Evolutionary conservation across 2,329 filamentous ascomycete genomes (phyloP).

Genomic region (Ophiostoma piceae): DNA sequence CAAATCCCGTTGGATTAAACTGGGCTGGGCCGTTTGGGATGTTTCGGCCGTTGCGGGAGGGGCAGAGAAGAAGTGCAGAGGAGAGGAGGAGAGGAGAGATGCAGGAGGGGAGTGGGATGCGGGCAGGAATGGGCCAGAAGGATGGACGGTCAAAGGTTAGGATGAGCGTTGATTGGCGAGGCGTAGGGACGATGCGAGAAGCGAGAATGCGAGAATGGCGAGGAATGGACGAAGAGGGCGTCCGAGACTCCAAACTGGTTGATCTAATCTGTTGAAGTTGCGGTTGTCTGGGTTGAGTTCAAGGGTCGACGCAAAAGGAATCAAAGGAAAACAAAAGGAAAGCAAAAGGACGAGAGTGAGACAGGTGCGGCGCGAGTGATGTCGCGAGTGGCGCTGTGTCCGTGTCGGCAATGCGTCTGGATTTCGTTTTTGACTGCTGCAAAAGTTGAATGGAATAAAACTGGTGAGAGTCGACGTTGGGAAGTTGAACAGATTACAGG

Average conservation of each 20-base stretch:
- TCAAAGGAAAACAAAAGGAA: no score
- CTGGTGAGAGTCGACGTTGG: background rate
- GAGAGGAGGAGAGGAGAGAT: background rate
- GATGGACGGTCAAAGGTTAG: no score
- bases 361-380: background rate
- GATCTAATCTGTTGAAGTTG: background rate
- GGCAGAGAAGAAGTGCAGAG: background rate
- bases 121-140: background rate
- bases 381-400: no score
- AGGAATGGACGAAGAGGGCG: background rate
- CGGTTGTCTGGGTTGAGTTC: no score
- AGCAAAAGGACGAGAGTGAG: slow-evolving; percentile 3
- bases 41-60: slow-evolving; percentile 21
- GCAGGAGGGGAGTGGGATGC: background rate
- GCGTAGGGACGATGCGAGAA: background rate
- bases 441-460: no score
- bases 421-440: no score
- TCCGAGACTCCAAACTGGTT: background rate
- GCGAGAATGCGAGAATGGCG: no score
- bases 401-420: no score
- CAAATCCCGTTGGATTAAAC: slow-evolving; percentile 19
- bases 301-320: no score
- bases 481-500: no score
- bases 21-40: slow-evolving; percentile 17
- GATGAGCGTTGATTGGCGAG: background rate